phyloP scores from a whole-genome alignment of 768 basidiomycete species.

The Boletus sp. region DNA sequence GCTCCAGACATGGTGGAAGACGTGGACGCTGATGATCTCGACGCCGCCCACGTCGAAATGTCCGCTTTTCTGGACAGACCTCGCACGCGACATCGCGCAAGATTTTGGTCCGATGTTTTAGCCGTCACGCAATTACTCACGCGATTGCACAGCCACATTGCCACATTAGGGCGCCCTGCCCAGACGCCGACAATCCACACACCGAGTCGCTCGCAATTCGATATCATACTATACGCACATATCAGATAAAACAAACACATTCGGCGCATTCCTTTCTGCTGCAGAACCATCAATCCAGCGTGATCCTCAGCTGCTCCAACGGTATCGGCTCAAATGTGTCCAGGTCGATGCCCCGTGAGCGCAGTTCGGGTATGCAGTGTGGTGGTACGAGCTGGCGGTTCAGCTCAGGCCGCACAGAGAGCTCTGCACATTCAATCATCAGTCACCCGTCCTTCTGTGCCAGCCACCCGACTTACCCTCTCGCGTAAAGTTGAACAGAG shows the following conservation, averaged over 20 bases:
- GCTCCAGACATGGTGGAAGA: slow-evolving; percentile 18
- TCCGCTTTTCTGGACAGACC: slow-evolving; percentile 15
- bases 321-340: slow-evolving; percentile 97
- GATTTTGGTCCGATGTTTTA: not conserved
- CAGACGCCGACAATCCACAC: slow-evolving; percentile 9
- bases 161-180: not conserved
- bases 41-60: not conserved
- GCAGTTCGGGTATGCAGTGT: slow-evolving; percentile 86
- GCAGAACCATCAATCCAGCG: slow-evolving; percentile 69
- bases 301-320: slow-evolving; percentile 90
- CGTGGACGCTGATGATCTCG: no score
- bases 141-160: slow-evolving; percentile 20
- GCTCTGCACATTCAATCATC: slow-evolving; percentile 51
- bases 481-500: slow-evolving; percentile 91
- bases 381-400: slow-evolving; percentile 88
- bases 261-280: slow-evolving; percentile 23
- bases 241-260: slow-evolving; percentile 27
- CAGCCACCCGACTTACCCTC: slow-evolving; percentile 64
- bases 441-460: not conserved
- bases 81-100: slow-evolving; percentile 36
- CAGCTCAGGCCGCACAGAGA: slow-evolving; percentile 94
- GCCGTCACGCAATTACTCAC: not conserved
- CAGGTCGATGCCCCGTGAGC: slow-evolving; percentile 79
- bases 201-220: slow-evolving; percentile 28
- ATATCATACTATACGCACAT: slow-evolving; percentile 36